A percentile compares a stretch with the other conserved stretches of the same genome.
Evolutionary conservation across 164 flowering plant genomes (phyloP).

Genomic region (Platanus orientalis): DNA sequence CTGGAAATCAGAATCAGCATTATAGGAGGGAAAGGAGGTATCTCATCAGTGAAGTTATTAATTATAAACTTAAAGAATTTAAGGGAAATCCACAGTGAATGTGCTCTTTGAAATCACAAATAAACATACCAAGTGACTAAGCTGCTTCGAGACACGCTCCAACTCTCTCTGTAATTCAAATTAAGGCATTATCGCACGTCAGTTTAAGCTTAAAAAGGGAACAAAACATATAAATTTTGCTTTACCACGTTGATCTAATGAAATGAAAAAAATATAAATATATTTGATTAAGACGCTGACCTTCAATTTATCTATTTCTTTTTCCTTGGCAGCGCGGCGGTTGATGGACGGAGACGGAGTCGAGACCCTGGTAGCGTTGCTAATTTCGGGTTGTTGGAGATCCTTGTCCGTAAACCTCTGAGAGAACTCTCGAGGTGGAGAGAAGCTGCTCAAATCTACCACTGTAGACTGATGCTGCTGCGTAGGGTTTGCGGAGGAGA

Average conservation of each 20-base stretch:
- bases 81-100: too few relatives aligned
- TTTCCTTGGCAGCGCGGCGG: not conserved
- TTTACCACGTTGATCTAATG: not conserved
- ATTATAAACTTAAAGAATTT: too few relatives aligned
- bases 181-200: not conserved
- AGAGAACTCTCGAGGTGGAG: slow-evolving; percentile 28
- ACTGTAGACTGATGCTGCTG: slow-evolving; percentile 5
- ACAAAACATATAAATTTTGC: too few relatives aligned
- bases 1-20: too few relatives aligned
- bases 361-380: not conserved
- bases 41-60: too few relatives aligned
- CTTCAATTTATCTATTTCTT: slow-evolving; percentile 22
- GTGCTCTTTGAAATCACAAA: too few relatives aligned
- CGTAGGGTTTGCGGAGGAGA: slow-evolving; percentile 14
- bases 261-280: not conserved
- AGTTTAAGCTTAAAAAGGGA: not conserved
- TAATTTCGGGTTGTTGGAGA: not conserved
- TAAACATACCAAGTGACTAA: slow-evolving; percentile 23
- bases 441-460: slow-evolving; percentile 8
- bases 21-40: too few relatives aligned
- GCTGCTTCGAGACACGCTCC: slow-evolving; percentile 20
- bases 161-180: slow-evolving; percentile 26
- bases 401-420: slow-evolving; percentile 8
- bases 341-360: not conserved
- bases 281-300: slow-evolving; percentile 5